These are phyloP conservation scores for Paraurostyla sp. DNA, from an alignment of 73 alveolate genomes.

Conservation along the genomic window DNA sequence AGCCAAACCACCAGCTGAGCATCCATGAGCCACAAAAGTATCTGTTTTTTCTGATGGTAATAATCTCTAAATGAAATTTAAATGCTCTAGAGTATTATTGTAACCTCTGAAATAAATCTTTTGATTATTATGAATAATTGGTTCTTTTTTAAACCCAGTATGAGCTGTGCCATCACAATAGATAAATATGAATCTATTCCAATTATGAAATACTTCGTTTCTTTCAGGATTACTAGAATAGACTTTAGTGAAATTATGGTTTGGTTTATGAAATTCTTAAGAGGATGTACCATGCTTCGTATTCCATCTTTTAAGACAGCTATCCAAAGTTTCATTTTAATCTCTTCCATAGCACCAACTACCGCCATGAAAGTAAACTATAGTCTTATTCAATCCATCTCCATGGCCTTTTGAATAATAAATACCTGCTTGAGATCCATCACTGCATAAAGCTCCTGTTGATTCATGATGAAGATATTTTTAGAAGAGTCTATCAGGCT, in stretches of 20 bases:
- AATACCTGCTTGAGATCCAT: background rate
- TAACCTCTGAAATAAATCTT: background rate
- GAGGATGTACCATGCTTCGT: slow-evolving; percentile 32
- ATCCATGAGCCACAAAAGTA: no score
- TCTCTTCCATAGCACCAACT: slow-evolving; percentile 41
- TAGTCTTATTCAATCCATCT: slow-evolving; percentile 4
- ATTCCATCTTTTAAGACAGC: background rate
- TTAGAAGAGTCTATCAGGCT: background rate
- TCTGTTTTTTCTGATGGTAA: no score
- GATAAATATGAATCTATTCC: slow-evolving; percentile 32
- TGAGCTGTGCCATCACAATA: no score
- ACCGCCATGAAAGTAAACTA: slow-evolving; percentile 16
- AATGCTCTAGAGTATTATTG: background rate
- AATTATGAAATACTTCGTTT: background rate
- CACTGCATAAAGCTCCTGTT: slow-evolving; percentile 24
- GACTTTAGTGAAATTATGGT: background rate
- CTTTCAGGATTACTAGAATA: background rate
- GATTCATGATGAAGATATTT: no score
- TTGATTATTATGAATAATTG: background rate
- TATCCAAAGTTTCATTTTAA: background rate
- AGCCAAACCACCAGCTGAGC: slow-evolving; percentile 50
- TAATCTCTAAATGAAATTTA: no score
- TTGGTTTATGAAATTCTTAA: background rate
- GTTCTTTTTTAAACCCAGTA: background rate
- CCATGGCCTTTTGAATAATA: slow-evolving; percentile 34